A percentile compares a stretch with the other conserved stretches of the same genome.
Conservation (phyloP, 1,284 basidiomycete genomes). For the Pseudozyma hubeiensis region DNA sequence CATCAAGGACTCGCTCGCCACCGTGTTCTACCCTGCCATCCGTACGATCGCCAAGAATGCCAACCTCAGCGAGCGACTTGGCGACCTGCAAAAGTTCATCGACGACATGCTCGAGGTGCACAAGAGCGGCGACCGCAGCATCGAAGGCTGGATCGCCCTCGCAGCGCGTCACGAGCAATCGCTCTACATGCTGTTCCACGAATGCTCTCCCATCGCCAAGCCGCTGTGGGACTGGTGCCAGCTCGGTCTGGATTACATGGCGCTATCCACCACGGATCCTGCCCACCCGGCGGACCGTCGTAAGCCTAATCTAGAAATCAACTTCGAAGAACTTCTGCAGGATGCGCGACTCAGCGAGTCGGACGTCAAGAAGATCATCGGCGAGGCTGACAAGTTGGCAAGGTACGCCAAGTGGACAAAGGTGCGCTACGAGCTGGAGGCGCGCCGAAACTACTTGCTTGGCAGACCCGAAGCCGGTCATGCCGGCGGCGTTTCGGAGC, state of each 20-base stretch:
- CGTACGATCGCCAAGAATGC: constrained; percentile 49
- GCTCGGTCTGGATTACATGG: constrained; percentile 63
- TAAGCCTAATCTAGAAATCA: constrained; percentile 64
- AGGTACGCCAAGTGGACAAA: constrained; percentile 62
- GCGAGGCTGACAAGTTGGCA: constrained; percentile 56
- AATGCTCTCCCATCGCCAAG: constrained; percentile 58
- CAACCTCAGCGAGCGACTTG: constrained; percentile 60
- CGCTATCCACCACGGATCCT: constrained; percentile 64
- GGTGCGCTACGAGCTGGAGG: constrained; percentile 66
- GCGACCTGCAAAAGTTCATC: constrained; percentile 64
- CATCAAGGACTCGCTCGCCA: constrained; percentile 63
- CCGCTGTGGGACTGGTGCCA: constrained; percentile 64
- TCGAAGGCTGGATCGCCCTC: constrained; percentile 64
- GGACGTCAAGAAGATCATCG: constrained; percentile 60
- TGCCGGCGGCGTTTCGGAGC: constrained; percentile 46
- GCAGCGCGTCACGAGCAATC: constrained; percentile 64
- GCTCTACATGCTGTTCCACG: constrained; percentile 64
- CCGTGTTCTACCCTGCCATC: constrained; percentile 62
- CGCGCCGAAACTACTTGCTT: constrained; percentile 61
- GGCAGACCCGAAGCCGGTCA: constrained; percentile 50
- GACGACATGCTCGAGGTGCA: constrained; percentile 62
- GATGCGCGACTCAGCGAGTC: constrained; percentile 59
- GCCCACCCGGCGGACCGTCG: constrained; percentile 59
- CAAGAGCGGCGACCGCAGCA: constrained; percentile 47
- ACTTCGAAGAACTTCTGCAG: constrained; percentile 64